Evolutionary conservation across 768 basidiomycete genomes (phyloP).

Genomic region (Pleurotus cornucopiae): DNA sequence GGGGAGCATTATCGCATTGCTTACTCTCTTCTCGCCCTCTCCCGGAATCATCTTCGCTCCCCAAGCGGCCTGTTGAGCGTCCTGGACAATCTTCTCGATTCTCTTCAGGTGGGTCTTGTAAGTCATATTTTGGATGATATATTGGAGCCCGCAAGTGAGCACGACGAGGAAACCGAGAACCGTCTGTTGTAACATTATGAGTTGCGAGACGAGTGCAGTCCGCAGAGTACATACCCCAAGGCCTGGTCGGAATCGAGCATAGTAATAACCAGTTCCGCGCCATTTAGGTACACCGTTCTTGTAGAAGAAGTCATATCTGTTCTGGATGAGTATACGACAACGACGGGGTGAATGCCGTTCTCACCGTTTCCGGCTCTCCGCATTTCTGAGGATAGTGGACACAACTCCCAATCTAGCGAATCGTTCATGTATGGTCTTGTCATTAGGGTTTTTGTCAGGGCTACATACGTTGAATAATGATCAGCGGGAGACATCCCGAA

Average conservation of each 20-base stretch:
- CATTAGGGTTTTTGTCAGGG: slow-evolving; percentile 92
- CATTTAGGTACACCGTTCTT: slow-evolving; percentile 97
- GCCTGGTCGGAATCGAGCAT: slow-evolving; percentile 93
- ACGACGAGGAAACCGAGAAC: slow-evolving; percentile 75
- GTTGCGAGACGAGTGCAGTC: not conserved
- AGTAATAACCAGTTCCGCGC: slow-evolving; percentile 96
- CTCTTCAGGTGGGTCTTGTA: slow-evolving; percentile 68
- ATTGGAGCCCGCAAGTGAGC: slow-evolving; percentile 79
- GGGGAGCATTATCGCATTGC: slow-evolving; percentile 6
- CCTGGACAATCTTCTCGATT: slow-evolving; percentile 54
- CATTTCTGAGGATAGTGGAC: slow-evolving; percentile 71
- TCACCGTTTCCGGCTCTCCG: slow-evolving; percentile 73
- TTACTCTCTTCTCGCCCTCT: slow-evolving; percentile 66
- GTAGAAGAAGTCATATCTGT: slow-evolving; percentile 89
- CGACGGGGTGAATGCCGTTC: slow-evolving; percentile 19
- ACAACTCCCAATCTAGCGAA: slow-evolving; percentile 92
- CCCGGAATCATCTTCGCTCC: slow-evolving; percentile 68
- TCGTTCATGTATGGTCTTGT: slow-evolving; percentile 78
- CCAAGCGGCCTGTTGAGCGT: slow-evolving; percentile 78
- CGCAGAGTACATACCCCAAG: slow-evolving; percentile 51
- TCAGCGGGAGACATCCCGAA: not conserved
- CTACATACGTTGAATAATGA: slow-evolving; percentile 31
- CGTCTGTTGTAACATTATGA: slow-evolving; percentile 36
- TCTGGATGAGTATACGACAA: slow-evolving; percentile 1
- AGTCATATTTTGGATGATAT: slow-evolving; percentile 73